Evolutionary conservation across 2,329 filamentous ascomycete genomes (phyloP).

Genomic region (Aspergillus uvarum): DNA sequence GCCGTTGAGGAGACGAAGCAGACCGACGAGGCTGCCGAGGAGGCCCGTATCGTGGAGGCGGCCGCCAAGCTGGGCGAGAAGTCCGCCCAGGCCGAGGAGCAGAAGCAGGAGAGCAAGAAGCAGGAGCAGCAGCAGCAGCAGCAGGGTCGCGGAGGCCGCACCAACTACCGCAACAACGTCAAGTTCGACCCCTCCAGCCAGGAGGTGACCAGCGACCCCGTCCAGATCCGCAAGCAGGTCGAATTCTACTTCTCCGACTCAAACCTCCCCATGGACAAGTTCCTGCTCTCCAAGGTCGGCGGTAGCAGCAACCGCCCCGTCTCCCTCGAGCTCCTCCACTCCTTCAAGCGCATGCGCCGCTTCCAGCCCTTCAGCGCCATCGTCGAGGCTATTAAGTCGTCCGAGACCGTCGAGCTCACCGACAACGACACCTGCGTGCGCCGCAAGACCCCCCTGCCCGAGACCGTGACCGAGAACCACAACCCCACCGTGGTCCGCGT

Average conservation of each 20-base stretch:
- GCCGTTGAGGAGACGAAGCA: constrained; percentile 21
- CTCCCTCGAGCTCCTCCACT: constrained; percentile 71
- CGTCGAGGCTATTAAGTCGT: constrained; percentile 77
- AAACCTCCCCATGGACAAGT: constrained; percentile 86
- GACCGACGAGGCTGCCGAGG: constrained; percentile 34
- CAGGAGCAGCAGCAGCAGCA: constrained; percentile 24
- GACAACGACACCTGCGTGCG: constrained; percentile 71
- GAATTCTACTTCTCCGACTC: constrained; percentile 95
- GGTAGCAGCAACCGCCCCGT: constrained; percentile 75
- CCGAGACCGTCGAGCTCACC: constrained; percentile 68
- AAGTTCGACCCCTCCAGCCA: constrained; percentile 70
- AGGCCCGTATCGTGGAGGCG: constrained; percentile 40
- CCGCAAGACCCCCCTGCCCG: constrained; percentile 69
- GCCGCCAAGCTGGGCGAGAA: constrained; percentile 39
- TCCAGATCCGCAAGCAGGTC: constrained; percentile 83
- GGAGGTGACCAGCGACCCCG: constrained; percentile 72
- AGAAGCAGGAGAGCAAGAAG: constrained; percentile 20
- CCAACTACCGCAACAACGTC: constrained; percentile 54
- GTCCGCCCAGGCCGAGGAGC: constrained; percentile 38
- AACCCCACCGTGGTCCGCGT: constrained; percentile 55
- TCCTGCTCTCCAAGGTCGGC: constrained; percentile 74
- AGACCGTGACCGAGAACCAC: constrained; percentile 55
- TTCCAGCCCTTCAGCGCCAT: constrained; percentile 87
- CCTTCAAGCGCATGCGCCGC: constrained; percentile 92
- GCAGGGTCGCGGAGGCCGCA: constrained; percentile 29